phyloP scores from a whole-genome alignment of 2,329 filamentous ascomycete species.

The Cryphonectria parasitica region DNA sequence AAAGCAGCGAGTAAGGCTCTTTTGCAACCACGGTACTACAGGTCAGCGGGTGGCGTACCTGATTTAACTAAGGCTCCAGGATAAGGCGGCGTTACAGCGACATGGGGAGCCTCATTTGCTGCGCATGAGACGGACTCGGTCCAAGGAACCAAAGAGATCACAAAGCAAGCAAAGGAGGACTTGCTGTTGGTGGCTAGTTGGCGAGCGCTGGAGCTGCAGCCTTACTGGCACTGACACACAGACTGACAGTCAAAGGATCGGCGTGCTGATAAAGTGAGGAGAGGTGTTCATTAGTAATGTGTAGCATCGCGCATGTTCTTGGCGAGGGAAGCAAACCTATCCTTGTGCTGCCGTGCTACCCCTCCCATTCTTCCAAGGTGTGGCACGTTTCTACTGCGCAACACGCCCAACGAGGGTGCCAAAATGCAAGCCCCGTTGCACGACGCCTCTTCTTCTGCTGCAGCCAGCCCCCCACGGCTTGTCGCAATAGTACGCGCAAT shows the following conservation, averaged over 20 bases:
- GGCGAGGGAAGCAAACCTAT: too few relatives aligned
- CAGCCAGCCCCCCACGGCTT: neutral
- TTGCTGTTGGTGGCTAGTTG: neutral
- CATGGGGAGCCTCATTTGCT: neutral
- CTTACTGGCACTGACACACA: too few relatives aligned
- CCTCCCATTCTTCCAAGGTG: neutral
- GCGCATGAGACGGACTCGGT: neutral
- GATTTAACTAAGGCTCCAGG: neutral
- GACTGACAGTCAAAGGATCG: too few relatives aligned
- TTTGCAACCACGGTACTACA: neutral
- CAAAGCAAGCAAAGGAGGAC: too few relatives aligned
- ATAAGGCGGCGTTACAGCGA: neutral
- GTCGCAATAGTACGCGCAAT: neutral
- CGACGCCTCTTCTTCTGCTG: too few relatives aligned
- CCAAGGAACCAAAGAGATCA: neutral
- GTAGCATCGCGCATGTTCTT: too few relatives aligned
- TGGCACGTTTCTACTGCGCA: neutral
- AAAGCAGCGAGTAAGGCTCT: neutral
- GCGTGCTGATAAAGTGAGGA: too few relatives aligned
- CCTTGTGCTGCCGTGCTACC: too few relatives aligned
- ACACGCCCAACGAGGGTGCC: neutral
- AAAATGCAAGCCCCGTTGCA: neutral
- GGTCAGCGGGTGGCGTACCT: neutral
- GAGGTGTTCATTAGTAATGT: too few relatives aligned
- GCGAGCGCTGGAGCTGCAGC: neutral